Conservation (phyloP, 2,329 filamentous ascomycete genomes). For the Neopestalotiopsis clavispora region DNA sequence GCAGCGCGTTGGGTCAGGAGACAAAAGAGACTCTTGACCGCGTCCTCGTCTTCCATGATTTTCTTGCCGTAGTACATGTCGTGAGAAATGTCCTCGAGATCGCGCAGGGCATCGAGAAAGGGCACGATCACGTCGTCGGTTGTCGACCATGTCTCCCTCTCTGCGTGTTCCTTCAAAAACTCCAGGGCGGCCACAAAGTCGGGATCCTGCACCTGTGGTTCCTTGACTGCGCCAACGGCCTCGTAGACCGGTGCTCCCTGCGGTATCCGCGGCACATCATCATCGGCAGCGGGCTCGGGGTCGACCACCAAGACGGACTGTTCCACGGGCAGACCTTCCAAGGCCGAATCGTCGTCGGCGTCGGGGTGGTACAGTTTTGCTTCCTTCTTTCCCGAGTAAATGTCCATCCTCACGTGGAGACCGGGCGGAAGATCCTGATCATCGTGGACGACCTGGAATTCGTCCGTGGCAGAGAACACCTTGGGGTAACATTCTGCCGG, state of each 20-base stretch:
- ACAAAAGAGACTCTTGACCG: constrained; percentile 61
- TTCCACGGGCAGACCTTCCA: constrained; percentile 58
- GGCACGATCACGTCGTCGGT: constrained; percentile 28
- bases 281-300: constrained; percentile 41
- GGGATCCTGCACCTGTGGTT: constrained; percentile 46
- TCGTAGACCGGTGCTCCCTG: constrained; percentile 62
- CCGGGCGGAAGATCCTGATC: constrained; percentile 70
- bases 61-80: constrained; percentile 73
- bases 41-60: constrained; percentile 60
- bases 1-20: constrained; percentile 47
- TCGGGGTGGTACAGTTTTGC: constrained; percentile 68
- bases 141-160: constrained; percentile 16
- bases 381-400: constrained; percentile 67
- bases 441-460: constrained; percentile 66
- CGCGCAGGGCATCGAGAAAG: constrained; percentile 58
- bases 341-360: constrained; percentile 49
- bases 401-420: constrained; percentile 69
- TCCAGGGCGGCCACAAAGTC: constrained; percentile 54
- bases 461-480: constrained; percentile 65
- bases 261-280: constrained; percentile 42
- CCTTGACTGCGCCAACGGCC: constrained; percentile 60
- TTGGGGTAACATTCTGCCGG: constrained; percentile 68
- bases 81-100: constrained; percentile 67
- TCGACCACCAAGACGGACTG: constrained; percentile 60
- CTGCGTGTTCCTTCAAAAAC: constrained; percentile 51